Percentiles rank a stretch among this genome's conserved stretches.
Conservation (phyloP, 352 stramenopile species). For the Pythium biforme region DNA sequence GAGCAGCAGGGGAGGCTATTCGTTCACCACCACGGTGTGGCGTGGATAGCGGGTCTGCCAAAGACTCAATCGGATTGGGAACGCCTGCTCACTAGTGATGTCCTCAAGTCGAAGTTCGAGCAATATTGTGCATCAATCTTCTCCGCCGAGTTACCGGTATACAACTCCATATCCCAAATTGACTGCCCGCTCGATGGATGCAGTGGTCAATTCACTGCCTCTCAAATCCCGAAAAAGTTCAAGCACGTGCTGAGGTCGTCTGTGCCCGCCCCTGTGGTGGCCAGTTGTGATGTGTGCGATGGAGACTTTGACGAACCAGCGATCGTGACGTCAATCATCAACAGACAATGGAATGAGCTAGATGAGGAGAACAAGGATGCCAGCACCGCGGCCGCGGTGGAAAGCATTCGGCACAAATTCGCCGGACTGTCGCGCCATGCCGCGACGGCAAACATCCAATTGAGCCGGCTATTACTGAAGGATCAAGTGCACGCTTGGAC, state of each 20-base stretch:
- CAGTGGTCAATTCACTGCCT: conserved; percentile 1
- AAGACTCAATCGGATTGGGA: conserved; percentile 29
- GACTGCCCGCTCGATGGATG: conserved; percentile 4
- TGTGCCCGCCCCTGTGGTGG: conserved; percentile 1
- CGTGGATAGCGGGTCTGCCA: conserved; percentile 27
- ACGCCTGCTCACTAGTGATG: conserved; percentile 1
- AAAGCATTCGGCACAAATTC: conserved; percentile 18
- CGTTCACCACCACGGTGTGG: conserved; percentile 29
- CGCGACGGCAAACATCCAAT: conserved; percentile 15
- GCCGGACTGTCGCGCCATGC: conserved; percentile 13
- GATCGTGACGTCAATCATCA: conserved; percentile 3
- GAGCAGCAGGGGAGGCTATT: conserved; percentile 27
- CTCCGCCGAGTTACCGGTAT: conserved; percentile 22
- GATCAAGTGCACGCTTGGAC: conserved; percentile 24
- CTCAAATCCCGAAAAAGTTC: conserved; percentile 22
- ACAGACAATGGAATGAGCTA: conserved; percentile 9
- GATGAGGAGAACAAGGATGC: conserved; percentile 7
- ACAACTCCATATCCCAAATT: conserved; percentile 1
- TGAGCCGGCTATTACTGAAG: conserved; percentile 18
- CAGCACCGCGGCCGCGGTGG: conserved; percentile 3
- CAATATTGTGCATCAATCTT: conserved; percentile 29
- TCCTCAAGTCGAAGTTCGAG: conserved; percentile 14
- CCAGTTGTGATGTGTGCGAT: conserved; percentile 3
- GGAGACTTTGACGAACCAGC: background rate
- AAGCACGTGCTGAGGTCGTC: conserved; percentile 15